A percentile compares a stretch with the other conserved stretches of the same genome.
Conservation (phyloP, 306 rosid genomes). For the Corylus americana region DNA sequence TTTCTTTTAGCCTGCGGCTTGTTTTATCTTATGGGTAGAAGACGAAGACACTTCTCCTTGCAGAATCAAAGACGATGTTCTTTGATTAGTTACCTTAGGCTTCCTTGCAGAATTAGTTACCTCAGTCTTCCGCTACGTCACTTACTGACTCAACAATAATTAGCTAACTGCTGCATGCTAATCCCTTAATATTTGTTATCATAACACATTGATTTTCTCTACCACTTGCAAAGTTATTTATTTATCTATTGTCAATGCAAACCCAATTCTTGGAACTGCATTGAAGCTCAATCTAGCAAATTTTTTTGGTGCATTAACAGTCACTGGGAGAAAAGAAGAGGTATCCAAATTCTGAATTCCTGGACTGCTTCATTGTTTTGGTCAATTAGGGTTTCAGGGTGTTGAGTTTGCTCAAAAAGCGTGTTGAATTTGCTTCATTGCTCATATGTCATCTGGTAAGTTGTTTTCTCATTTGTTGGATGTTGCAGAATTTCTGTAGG, state of each 20-base stretch:
- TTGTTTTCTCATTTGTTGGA: not conserved
- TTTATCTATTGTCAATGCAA: too few relatives aligned
- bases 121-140: too few relatives aligned
- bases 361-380: not conserved
- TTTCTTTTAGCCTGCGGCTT: too few relatives aligned
- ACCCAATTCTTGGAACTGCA: too few relatives aligned
- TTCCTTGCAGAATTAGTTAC: too few relatives aligned
- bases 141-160: too few relatives aligned
- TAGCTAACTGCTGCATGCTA: too few relatives aligned
- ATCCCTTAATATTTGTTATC: too few relatives aligned
- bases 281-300: not conserved
- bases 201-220: not conserved
- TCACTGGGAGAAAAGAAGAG: not conserved
- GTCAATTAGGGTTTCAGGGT: not conserved
- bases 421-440: slow-evolving; percentile 21
- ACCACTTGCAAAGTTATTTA: not conserved
- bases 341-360: not conserved
- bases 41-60: too few relatives aligned
- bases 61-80: too few relatives aligned
- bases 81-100: too few relatives aligned
- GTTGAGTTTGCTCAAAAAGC: not conserved
- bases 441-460: not conserved
- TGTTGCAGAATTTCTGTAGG: slow-evolving; percentile 34
- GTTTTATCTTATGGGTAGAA: too few relatives aligned
- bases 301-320: not conserved